Conservation (phyloP, 257 asterid genomes). For the Avicennia marina region DNA sequence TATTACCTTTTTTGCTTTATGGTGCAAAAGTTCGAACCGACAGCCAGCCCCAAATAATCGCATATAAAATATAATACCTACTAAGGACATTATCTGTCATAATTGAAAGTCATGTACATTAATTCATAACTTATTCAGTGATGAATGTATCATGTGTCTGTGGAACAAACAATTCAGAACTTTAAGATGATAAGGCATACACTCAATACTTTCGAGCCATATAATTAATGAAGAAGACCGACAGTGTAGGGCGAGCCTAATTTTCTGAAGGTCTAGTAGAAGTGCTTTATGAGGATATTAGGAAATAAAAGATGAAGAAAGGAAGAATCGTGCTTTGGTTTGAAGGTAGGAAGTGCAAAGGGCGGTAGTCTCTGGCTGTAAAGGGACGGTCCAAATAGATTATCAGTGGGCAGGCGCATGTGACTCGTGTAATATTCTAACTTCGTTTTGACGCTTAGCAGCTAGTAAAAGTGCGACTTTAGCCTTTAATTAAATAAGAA, state of each 20-base stretch:
- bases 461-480: slow-evolving; percentile 17
- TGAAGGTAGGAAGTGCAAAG: not conserved
- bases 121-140: too few relatives aligned
- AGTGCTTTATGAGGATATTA: not conserved
- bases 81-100: too few relatives aligned
- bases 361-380: slow-evolving; percentile 20
- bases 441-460: not conserved
- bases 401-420: slow-evolving; percentile 20
- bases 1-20: not conserved
- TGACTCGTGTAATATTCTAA: not conserved
- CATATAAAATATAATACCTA: too few relatives aligned
- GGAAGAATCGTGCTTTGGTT: slow-evolving; percentile 11
- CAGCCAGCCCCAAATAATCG: too few relatives aligned
- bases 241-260: too few relatives aligned
- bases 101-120: too few relatives aligned
- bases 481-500: not conserved
- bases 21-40: slow-evolving; percentile 8
- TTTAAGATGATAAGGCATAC: too few relatives aligned
- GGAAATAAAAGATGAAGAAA: not conserved
- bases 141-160: too few relatives aligned
- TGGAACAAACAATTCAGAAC: too few relatives aligned
- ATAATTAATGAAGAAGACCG: too few relatives aligned
- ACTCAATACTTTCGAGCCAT: too few relatives aligned
- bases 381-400: slow-evolving; percentile 23
- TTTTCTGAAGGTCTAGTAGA: not conserved